Evolutionary conservation across 106 monocot genomes (phyloP), one percentile per base, ranked within the genome.

Genomic region (Posidonia australis): DNA sequence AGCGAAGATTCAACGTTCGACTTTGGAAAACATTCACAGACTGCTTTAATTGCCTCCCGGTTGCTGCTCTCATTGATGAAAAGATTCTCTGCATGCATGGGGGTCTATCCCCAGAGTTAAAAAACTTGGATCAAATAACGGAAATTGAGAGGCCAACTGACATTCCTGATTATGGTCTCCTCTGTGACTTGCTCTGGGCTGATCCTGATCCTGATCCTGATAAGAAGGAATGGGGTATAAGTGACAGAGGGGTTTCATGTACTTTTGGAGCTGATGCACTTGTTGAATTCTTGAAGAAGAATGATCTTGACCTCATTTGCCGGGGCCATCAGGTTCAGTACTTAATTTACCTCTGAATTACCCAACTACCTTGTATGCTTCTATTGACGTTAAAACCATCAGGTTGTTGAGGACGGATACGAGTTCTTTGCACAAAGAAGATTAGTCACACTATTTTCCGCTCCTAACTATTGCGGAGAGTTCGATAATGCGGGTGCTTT

Each of bases 31-130:
- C 25, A 9, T 66, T 66, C 20, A 51, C 46, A 5, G 66, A 66
- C 25, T 66, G 66, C 28, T 66, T 66, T 51, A 66, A 66, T 31
- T 66, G 66, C 51, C 13, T 66, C 18, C 66, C 66, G 1, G 66
- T 48, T 24, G 66, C 66, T 14, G 66, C 66, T 5, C 14, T 66
- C 13, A 46, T 66, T 48, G 25, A 66, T 26, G 66, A 31, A 2
- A 47, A 51, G 66, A 66, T 66, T 28, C 25, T 66, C 18, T 66
- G 66, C 51, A 66, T 66, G 66, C 66, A 66, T 20, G 66, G 66
- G 0, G 66, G 66, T 11, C 47, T 66, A 10, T 66, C 66, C 2
- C 51, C 66, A 5, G 66, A 66, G 10, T 29, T 66, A 48, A 52
- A 51, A 18, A 66, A 17, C 28, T 66, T 66, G 17, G 51, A 51